Evolutionary conservation across 148 eudicot genomes (phyloP), one percentile per base, ranked within the genome.

Genomic region (Rhododendron kiyosumense): DNA sequence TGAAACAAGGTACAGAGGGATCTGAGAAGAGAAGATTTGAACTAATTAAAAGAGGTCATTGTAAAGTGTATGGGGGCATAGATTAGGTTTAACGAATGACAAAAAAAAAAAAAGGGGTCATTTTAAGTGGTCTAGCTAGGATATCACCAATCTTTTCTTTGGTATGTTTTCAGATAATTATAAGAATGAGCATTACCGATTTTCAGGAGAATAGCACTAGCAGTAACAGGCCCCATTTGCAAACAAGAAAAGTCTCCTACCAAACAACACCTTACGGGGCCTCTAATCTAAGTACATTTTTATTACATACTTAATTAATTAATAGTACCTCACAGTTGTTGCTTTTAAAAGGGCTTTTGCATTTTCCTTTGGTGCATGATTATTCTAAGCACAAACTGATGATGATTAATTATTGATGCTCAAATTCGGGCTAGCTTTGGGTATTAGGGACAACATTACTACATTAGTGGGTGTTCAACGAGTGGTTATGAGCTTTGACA

Each of bases 401-500:
- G n/a, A 9, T 77, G n/a, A 43, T 78, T 78, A 49, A 77, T 78
- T 43, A 78, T 77, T 3, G 49, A 78, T 78, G 81, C 81, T 26
- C 52, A 24, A 78, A 78, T 78, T 78, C 54, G 81, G 81, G 30
- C 2, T 10, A 10, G 30, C 52, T 78, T 78, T 78, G n/a, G 81
- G 46, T 48, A 11, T 78, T 22, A 24, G 46, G 81, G 81, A 78
- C 81, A 78, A 45, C 54, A 65, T 78, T 45, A 78, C 54, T 24
- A 45, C 54, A n/a, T 12, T 45, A 45, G 46, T 22, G 81, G 24
- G 52, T 8, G 18, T 78, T 78, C 43, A 41, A 78, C 45, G 81
- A 78, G 81, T 78, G 81, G 28, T 36, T 30, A n/a, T 71, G 76
- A 71, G 76, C 18, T 71, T 71, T n/a, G 76, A 71, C 76, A 71